Base-by-base conservation (phyloP, 345 rosid species). In the Rhizophora apiculata region DNA sequence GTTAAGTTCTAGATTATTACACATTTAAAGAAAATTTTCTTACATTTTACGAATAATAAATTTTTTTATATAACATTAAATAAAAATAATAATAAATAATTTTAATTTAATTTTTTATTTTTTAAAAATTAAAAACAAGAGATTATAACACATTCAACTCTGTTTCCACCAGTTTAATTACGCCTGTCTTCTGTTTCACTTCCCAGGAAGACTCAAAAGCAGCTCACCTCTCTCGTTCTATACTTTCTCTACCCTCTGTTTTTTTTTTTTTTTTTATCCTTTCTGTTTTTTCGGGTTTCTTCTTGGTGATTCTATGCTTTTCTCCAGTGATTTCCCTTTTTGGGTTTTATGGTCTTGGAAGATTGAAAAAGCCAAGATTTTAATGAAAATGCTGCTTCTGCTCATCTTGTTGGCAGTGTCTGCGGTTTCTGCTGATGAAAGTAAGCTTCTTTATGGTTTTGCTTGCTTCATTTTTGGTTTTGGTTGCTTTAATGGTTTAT, bases 361-460 rank as follows among this genome's bases (percentile, higher is more conserved):
- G 78, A 66, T 62, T 69, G 69, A 69, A 39, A 36, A 63, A 48
- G 36, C 16, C 32, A 46, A 62, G 68, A 48, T 43, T 31, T 68
- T 30, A 71, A 75, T 86, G 86, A 80, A 79, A 56, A 43, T 63
- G 73, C 20, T 79, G 26, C 60, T 76, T 46, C 73, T 72, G 57
- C 72, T 86, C 27, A 43, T 81, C 64, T 57, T 74, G 16, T 56
- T 81, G 65, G 18, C 66, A 27, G 75, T 68, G 8, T 74, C 84
- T 63, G 52, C 67, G 22, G 85, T 73, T 75, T 76, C 79, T 60
- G 81, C 86, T 31, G 78, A 75, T 61, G 82, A 84, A 77, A 85
- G 87, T 77, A 39, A 65, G 79, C 63, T 67, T 63, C 56, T 66
- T 30, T 48, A 1, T 24, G 27, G 67, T 30, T 15, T n/a, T 56